phyloP scores from a whole-genome alignment of 768 basidiomycete genomes.

The Russula ochroleuca region DNA sequence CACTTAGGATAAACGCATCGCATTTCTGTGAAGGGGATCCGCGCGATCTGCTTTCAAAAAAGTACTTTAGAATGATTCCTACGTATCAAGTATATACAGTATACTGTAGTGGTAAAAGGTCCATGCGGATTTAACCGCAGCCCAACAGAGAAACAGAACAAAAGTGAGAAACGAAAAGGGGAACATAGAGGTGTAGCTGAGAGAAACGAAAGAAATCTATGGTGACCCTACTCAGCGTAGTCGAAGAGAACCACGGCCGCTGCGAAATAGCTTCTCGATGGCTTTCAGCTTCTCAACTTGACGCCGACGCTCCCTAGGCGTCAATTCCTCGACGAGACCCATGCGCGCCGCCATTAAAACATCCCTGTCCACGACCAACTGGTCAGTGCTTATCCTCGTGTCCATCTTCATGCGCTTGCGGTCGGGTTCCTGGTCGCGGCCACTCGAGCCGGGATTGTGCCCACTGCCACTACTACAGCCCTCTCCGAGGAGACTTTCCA shows the following conservation, averaged over 20 bases:
- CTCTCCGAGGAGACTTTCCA: not conserved
- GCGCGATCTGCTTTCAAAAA: not conserved
- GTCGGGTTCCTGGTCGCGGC: not conserved
- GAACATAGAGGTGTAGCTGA: not conserved
- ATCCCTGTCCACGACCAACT: not conserved
- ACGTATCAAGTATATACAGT: not conserved
- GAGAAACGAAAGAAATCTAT: not conserved
- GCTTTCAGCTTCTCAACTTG: not conserved
- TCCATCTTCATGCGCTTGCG: slow-evolving; percentile 8
- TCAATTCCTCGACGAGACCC: not conserved
- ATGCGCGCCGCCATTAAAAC: not conserved
- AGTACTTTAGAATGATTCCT: slow-evolving; percentile 7
- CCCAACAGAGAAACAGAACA: not conserved
- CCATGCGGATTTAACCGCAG: slow-evolving; percentile 3
- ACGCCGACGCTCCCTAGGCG: not conserved
- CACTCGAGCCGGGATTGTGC: not conserved
- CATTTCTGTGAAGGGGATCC: not conserved
- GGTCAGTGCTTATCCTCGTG: not conserved
- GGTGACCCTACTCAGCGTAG: not conserved
- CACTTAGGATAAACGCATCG: not conserved
- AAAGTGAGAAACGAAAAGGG: not conserved
- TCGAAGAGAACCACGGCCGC: not conserved
- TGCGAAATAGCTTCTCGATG: slow-evolving; percentile 6
- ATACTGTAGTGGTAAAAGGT: not conserved
- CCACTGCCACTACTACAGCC: not conserved